phyloP scores from a whole-genome alignment of 2,329 filamentous ascomycete species.

The Daldinia eschscholtzii region DNA sequence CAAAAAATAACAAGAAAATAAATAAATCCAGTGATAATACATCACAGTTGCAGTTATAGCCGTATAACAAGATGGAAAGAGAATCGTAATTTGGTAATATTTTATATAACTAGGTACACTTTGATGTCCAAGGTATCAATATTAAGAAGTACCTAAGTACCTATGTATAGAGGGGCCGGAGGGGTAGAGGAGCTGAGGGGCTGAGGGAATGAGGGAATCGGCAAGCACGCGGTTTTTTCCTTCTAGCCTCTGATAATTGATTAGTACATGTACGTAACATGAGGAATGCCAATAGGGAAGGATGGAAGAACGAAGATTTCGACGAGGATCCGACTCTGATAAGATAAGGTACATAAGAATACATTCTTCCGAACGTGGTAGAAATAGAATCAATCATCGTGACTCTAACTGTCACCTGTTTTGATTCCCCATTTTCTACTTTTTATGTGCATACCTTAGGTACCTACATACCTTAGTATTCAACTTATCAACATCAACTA shows the following conservation, averaged over 20 bases:
- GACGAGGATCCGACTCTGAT: not conserved
- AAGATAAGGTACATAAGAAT: not conserved
- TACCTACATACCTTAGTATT: too few relatives aligned
- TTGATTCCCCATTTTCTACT: not conserved
- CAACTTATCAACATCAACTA: too few relatives aligned
- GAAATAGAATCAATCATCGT: not conserved
- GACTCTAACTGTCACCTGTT: not conserved
- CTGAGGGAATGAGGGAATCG: not conserved
- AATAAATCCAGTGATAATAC: too few relatives aligned
- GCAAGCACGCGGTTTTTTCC: not conserved
- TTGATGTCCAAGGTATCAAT: too few relatives aligned
- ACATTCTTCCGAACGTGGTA: not conserved
- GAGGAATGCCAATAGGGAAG: not conserved
- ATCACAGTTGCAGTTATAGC: too few relatives aligned
- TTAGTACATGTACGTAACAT: not conserved
- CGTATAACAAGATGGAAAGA: not conserved
- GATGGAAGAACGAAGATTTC: not conserved
- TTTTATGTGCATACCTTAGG: not conserved
- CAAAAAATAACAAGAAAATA: too few relatives aligned
- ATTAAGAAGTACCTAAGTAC: not conserved
- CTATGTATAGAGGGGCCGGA: not conserved
- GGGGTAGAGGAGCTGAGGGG: slow-evolving; percentile 5
- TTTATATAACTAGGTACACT: too few relatives aligned
- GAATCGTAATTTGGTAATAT: not conserved
- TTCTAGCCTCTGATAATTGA: not conserved